Evolutionary conservation across 2,329 filamentous ascomycete genomes (phyloP).

Genomic region (Eutypella sp.): DNA sequence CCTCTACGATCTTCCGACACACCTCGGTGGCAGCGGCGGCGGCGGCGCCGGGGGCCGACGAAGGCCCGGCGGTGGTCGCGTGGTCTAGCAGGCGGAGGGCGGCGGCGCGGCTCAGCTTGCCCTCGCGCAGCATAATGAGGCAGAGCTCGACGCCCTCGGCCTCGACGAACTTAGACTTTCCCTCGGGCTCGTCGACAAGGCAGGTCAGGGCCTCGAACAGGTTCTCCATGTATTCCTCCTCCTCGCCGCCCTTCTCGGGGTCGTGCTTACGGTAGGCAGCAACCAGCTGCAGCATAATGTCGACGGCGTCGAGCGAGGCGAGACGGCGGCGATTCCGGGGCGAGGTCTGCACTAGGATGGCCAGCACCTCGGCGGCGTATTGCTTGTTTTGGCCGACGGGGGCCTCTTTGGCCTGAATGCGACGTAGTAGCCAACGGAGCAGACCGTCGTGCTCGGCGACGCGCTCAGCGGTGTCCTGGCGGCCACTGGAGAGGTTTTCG

Average conservation of each 20-base stretch:
- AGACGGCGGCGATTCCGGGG: conserved; percentile 59
- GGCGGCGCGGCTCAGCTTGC: conserved; percentile 73
- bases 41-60: too few relatives aligned
- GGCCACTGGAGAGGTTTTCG: conserved; percentile 76
- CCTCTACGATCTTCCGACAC: conserved; percentile 74
- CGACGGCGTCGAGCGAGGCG: conserved; percentile 64
- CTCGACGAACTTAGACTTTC: conserved; percentile 78
- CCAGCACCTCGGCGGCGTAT: conserved; percentile 86
- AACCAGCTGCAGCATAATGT: conserved; percentile 75
- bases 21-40: conserved; percentile 48
- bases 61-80: conserved; percentile 53
- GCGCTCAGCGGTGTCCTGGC: conserved; percentile 58
- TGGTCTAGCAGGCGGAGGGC: conserved; percentile 83
- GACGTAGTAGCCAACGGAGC: conserved; percentile 70
- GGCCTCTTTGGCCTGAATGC: conserved; percentile 65
- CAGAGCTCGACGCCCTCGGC: conserved; percentile 89
- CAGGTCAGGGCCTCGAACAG: conserved; percentile 83
- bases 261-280: conserved; percentile 82
- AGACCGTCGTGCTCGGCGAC: conserved; percentile 66
- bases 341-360: conserved; percentile 79
- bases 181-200: conserved; percentile 66
- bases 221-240: conserved; percentile 94
- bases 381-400: conserved; percentile 85
- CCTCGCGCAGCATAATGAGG: conserved; percentile 86
- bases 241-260: conserved; percentile 77